These are phyloP conservation scores for Pichiaceae sp. DNA, from an alignment of 1,139 yeast genomes.

Conservation along the genomic window DNA sequence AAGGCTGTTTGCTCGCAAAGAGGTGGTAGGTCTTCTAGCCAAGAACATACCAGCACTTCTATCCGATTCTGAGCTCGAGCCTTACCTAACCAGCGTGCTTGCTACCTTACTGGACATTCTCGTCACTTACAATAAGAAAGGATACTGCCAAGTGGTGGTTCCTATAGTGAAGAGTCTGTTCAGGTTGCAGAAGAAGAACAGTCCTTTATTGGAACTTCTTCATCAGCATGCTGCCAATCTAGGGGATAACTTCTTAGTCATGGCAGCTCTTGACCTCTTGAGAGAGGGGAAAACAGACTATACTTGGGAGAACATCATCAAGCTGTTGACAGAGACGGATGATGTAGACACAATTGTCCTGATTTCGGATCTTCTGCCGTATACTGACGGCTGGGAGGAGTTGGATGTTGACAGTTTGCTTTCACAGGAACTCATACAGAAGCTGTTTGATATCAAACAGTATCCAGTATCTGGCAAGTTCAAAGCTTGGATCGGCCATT, in stretches of 20 bases:
- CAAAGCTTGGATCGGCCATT: constrained; percentile 33
- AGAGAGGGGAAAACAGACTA: background rate
- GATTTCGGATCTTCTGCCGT: background rate
- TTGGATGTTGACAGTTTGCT: background rate
- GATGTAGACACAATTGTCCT: background rate
- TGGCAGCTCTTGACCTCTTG: background rate
- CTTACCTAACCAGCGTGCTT: background rate
- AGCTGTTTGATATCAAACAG: constrained; percentile 12
- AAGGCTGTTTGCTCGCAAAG: background rate
- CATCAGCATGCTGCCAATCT: background rate
- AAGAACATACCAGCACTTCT: background rate
- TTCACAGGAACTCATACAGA: constrained; percentile 7
- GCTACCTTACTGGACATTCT: background rate
- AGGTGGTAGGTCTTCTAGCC: background rate
- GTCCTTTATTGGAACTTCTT: background rate
- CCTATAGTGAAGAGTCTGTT: background rate
- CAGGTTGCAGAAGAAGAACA: background rate
- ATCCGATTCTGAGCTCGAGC: background rate
- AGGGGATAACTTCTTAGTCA: background rate
- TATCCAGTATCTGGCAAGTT: constrained; percentile 15
- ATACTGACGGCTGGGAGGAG: background rate
- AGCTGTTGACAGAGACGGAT: background rate
- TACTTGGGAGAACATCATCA: background rate
- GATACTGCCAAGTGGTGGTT: background rate
- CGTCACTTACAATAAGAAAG: background rate